Conservation (phyloP, 192 early-diverging fungal genomes). For the Cladochytrium replicatum region DNA sequence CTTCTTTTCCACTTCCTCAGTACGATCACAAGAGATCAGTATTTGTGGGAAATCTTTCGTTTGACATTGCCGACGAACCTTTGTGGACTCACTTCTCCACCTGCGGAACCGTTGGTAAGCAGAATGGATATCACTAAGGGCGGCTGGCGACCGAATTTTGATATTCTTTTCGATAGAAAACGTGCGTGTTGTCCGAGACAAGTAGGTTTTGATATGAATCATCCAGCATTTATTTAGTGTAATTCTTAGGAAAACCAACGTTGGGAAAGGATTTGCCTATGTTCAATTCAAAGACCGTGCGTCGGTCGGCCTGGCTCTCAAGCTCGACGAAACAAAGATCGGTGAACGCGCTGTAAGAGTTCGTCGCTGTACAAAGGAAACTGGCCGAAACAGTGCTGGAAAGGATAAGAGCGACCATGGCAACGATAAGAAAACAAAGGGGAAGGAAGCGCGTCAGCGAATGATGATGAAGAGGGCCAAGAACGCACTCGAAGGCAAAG, state of each 20-base stretch:
- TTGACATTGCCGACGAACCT: conserved; percentile 36
- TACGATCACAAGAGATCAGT: conserved; percentile 67
- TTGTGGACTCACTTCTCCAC: conserved; percentile 35
- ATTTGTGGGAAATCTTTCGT: conserved; percentile 46
- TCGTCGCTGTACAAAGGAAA: conserved; percentile 11
- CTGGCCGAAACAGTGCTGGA: conserved; percentile 27
- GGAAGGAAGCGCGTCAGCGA: no score
- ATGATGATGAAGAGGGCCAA: no score
- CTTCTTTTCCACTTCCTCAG: conserved; percentile 1
- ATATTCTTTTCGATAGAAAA: conserved; percentile 64
- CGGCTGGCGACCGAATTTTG: conserved; percentile 63
- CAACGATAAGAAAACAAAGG: conserved; percentile 13
- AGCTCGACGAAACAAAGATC: conserved; percentile 64
- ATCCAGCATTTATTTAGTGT: background rate
- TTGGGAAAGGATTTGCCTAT: conserved; percentile 92
- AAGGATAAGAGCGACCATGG: conserved; percentile 42
- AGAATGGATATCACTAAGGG: conserved; percentile 47
- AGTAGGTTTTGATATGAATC: conserved; percentile 13
- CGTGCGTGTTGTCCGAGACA: conserved; percentile 78
- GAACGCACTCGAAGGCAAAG: no score
- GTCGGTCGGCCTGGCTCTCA: conserved; percentile 64
- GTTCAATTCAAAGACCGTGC: conserved; percentile 76
- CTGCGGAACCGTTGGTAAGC: conserved; percentile 38
- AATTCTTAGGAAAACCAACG: conserved; percentile 45
- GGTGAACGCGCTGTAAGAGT: conserved; percentile 54